phyloP scores from a whole-genome alignment of 306 rosid genomes.

The Mimosa bimucronata region DNA sequence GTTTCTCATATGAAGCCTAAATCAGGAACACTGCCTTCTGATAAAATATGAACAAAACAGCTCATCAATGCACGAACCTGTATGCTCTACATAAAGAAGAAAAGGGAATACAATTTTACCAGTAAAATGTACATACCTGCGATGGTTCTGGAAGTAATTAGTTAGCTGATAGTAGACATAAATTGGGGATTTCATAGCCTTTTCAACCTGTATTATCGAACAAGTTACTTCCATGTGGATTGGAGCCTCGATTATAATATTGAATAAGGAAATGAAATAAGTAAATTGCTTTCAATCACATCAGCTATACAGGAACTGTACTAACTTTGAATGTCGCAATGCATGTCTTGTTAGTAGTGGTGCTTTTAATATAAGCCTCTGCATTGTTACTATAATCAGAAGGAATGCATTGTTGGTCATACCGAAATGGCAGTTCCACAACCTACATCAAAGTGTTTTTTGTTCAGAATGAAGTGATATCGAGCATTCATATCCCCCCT shows the following conservation, averaged over 20 bases:
- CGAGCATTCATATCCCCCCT: slow-evolving; percentile 7
- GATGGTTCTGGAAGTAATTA: slow-evolving; percentile 86
- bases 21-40: neutral
- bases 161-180: slow-evolving; percentile 84
- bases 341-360: slow-evolving; percentile 62
- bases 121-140: slow-evolving; percentile 54
- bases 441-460: slow-evolving; percentile 56
- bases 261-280: slow-evolving; percentile 4
- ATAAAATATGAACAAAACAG: neutral
- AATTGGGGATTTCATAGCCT: slow-evolving; percentile 71
- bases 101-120: neutral
- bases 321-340: slow-evolving; percentile 58
- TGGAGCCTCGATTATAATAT: slow-evolving; percentile 14
- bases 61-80: slow-evolving; percentile 12
- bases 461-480: slow-evolving; percentile 9
- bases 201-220: slow-evolving; percentile 66
- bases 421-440: slow-evolving; percentile 63
- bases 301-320: slow-evolving; percentile 32
- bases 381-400: slow-evolving; percentile 29
- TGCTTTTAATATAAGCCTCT: slow-evolving; percentile 56
- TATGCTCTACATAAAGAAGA: slow-evolving; percentile 1
- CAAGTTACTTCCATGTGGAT: slow-evolving; percentile 16
- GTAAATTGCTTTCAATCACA: neutral
- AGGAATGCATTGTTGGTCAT: slow-evolving; percentile 72
- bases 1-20: neutral